Base-by-base conservation (phyloP, 306 rosid species). In the Benincasa hispida region DNA sequence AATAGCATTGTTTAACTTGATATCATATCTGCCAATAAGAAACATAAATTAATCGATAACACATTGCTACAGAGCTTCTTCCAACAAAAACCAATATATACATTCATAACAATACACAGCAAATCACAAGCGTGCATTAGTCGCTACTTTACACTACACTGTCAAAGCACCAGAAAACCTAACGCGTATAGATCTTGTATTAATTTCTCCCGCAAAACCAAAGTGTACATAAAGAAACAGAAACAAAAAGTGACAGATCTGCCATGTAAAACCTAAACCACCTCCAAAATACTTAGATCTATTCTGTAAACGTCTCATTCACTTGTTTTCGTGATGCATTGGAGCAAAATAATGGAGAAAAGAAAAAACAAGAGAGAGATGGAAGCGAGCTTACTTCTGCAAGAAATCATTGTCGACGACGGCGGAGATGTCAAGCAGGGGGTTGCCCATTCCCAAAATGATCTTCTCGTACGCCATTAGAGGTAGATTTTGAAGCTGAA, bases 381-480 rank as follows among this genome's bases (percentile, higher is more conserved):
- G 30, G 72, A 61, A 76, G 9, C 7, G 50, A 19, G 37, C 77
- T 54, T 84, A 91, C 97, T 81, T 90, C 28, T 87, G 62, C 83
- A 93, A 76, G 85, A 90, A 91, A 0, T 76, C 87, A 0, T 91
- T 88, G 45, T 90, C 91, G 25, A 93, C 96, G 73, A 87, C 86
- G 30, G 92, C 91, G 4, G 98, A 91, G 58, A 93, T 86, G 76
- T 91, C 98, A 24, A 93, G 97, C 22, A 93, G 90, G 45, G 98
- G 98, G 61, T 93, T 93, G 5, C 98, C 93, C 97, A 93, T 91
- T 2, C 97, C 98, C 81, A 93, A 57, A 32, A 93, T 92, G 75
- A 88, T 72, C 27, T 88, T 88, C 54, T 93, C 92, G 82, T 24
- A 74, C 62, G 80, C 96, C 98, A 93, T 93, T 65, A 77, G 60